Evolutionary conservation across 768 basidiomycete species (phyloP), one percentile per base, ranked within the genome.

Genomic region (Agaricus subrufescens): DNA sequence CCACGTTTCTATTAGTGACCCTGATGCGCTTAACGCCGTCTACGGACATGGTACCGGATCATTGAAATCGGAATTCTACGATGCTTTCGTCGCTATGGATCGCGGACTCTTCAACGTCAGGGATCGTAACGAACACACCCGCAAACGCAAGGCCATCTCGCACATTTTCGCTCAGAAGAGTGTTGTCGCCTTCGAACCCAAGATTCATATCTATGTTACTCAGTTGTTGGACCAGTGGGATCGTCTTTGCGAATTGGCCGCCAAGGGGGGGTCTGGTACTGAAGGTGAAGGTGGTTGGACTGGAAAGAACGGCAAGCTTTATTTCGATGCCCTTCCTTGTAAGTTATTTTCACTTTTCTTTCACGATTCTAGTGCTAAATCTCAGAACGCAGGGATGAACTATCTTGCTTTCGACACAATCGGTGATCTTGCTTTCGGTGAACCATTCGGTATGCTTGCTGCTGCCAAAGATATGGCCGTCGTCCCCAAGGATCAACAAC

Each of bases 61-160:
- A 5, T 76, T 88, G 57, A 94, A 93, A 64, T 82, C 85, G 10
- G 66, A 80, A 14, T 91, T 91, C 69, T 91, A 88, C 65, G 85
- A 88, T 57, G 83, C 82, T 14, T 92, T 92, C 62, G 87, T 91
- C 27, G 85, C 85, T 37, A 88, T 89, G 56, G 73, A 72, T 31
- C 80, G 85, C 29, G 87, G 87, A 1, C 72, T 91, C 30, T 91
- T 91, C 81, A 90, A 86, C 69, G 89, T 87, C n/a, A 83, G 91
- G 43, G 82, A 88, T 63, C 82, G 91, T 39, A 63, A 70, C 4
- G 89, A 93, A 56, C 93, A 96, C 67, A 79, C 90, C 9, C 84
- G 93, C 40, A 96, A 94, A 71, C 85, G 92, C 73, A 96, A 96
- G 73, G 90, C 96, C 58, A 83, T 96, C 49, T 86, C 90, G 0